Evolutionary conservation across 306 rosid species (phyloP), one percentile per base, ranked within the genome.

Genomic region (Crotalaria pallida): DNA sequence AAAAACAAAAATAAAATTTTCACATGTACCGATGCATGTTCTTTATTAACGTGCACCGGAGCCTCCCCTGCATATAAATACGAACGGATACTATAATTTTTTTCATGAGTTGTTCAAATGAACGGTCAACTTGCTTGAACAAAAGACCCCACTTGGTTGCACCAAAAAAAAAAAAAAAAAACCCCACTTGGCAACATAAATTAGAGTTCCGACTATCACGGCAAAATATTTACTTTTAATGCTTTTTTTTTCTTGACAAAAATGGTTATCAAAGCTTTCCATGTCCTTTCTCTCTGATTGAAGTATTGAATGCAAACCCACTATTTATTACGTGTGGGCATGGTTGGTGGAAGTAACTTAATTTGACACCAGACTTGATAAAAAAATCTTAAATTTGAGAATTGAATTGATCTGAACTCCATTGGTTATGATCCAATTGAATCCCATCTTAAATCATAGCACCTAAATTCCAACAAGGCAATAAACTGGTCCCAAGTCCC

Each of bases 241-340:
- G 15, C 5, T 23, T n/a, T 38, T n/a, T n/a, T n/a, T n/a, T n/a
- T n/a, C 36, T 58, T 0, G 10, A 17, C 26, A 10, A 18, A 23
- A 18, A 3, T 4, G 27, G 49, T 11, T 29, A 11, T 16, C 22
- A 24, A 48, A 13, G 55, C 36, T 8, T 51, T 53, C 10, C 10
- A 47, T 17, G 68, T 58, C 9, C 24, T 16, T 16, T 6, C 11
- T 45, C 23, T 62, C 3, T 17, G 23, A 74, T 24, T 27, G 27
- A n/a, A n/a, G 83, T 53, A 83, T 72, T 86, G 58, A 89, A 81
- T 84, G 85, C 65, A 26, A 55, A 50, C 47, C 24, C 31, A 48
- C 15, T 34, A 79, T 79, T 81, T 65, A 83, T 55, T 77, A 57
- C 57, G 73, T 62, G 58, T 75, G 18, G 80, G 77, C 76, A 60